phyloP scores from a whole-genome alignment of 169 alveolate species.

The Plasmodium gaboni region DNA sequence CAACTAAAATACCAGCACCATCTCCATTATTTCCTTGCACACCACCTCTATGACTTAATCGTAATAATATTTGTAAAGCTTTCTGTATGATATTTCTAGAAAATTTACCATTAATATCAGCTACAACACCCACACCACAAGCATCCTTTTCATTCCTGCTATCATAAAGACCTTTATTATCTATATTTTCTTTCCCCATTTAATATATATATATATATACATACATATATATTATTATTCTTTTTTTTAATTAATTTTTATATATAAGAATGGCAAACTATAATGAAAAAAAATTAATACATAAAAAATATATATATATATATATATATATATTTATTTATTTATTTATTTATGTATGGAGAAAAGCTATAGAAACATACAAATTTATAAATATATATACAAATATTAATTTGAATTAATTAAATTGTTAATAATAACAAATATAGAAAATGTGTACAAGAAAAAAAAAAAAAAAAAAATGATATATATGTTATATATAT shows the following conservation, averaged over 20 bases:
- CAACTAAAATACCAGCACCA: conserved; percentile 78
- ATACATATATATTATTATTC: background rate
- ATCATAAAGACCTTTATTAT: conserved; percentile 79
- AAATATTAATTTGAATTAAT: no score
- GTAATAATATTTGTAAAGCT: conserved; percentile 78
- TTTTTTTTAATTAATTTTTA: background rate
- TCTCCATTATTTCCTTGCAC: conserved; percentile 83
- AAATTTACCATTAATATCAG: conserved; percentile 76
- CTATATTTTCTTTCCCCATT: conserved; percentile 11
- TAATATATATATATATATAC: background rate
- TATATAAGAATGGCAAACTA: background rate
- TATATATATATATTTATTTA: no score
- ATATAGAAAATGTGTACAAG: no score
- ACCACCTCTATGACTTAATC: conserved; percentile 84
- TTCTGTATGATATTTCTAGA: conserved; percentile 80
- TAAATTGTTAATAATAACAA: no score
- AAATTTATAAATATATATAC: no score
- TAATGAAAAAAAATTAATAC: background rate
- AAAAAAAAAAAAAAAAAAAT: no score
- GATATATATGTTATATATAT: no score
- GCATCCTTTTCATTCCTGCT: conserved; percentile 81
- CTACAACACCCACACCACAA: conserved; percentile 85
- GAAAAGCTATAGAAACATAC: no score
- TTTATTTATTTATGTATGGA: no score
- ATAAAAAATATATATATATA: no score